Conservation (phyloP, 139 green algal species). For the Choricystis sp. region DNA sequence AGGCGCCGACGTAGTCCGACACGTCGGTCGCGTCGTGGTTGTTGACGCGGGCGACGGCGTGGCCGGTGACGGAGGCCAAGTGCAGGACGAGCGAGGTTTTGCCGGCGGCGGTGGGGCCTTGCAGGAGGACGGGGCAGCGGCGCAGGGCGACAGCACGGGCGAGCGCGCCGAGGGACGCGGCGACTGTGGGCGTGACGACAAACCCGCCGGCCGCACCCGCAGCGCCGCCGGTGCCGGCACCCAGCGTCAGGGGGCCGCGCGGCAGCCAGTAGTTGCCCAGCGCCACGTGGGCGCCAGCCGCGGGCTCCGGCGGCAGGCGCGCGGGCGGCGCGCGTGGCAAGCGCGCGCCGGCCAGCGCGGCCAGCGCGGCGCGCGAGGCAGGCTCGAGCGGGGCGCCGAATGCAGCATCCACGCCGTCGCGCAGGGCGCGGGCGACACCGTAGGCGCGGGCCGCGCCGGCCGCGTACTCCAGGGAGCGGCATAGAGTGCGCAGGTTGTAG, state of each 20-base stretch:
- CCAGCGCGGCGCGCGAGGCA: constrained; percentile 15
- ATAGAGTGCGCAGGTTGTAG: constrained; percentile 89
- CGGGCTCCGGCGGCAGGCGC: constrained; percentile 24
- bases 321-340: constrained; percentile 31
- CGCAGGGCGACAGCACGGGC: constrained; percentile 74
- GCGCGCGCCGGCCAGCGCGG: constrained; percentile 11
- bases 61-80: constrained; percentile 78
- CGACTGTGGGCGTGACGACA: constrained; percentile 70
- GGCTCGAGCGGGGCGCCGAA: constrained; percentile 78
- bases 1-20: constrained; percentile 93
- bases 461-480: constrained; percentile 76
- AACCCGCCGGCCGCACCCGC: constrained; percentile 46
- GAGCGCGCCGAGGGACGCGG: constrained; percentile 67
- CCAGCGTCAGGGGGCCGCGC: constrained; percentile 29
- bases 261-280: constrained; percentile 95
- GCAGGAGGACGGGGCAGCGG: constrained; percentile 70
- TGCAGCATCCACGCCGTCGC: constrained; percentile 84
- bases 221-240: constrained; percentile 20
- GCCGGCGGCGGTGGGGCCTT: constrained; percentile 89
- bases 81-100: constrained; percentile 95
- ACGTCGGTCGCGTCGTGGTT: constrained; percentile 99
- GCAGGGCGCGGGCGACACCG: constrained; percentile 73
- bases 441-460: constrained; percentile 48
- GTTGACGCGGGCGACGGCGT: constrained; percentile 93
- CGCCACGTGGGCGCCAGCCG: constrained; percentile 34